Percentiles rank a stretch among this genome's conserved stretches.
phyloP scores from a whole-genome alignment of 2,329 filamentous ascomycete species.

The Penicillium sp. region DNA sequence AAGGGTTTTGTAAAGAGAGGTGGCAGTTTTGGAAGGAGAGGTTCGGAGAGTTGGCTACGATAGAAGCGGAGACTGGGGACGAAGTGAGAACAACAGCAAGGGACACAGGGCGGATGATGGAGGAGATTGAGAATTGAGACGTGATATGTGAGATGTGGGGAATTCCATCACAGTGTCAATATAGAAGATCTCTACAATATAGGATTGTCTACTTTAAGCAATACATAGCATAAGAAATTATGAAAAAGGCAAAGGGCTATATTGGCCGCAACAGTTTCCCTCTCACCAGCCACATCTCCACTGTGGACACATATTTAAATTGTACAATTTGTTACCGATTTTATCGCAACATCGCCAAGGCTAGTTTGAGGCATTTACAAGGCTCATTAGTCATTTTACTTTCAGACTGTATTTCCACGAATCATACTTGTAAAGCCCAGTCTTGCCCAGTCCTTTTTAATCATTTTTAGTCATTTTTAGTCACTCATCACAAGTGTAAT shows the following conservation, averaged over 20 bases:
- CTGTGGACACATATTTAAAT: not conserved
- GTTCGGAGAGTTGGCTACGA: not conserved
- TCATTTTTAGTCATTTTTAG: not conserved
- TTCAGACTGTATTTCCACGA: not conserved
- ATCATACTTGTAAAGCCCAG: not conserved
- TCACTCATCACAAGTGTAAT: not conserved
- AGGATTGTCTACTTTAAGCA: not conserved
- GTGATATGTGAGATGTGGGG: not conserved
- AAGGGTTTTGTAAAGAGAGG: slow-evolving; percentile 1
- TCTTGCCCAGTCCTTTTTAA: not conserved
- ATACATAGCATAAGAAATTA: not conserved
- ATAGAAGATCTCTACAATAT: not conserved
- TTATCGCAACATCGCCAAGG: not conserved
- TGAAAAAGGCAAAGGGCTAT: not conserved
- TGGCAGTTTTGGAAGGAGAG: slow-evolving; percentile 1
- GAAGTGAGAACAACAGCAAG: not conserved
- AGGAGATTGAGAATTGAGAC: not conserved
- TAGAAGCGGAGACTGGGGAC: not conserved
- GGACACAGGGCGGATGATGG: not conserved
- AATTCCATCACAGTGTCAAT: not conserved
- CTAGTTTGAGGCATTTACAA: not conserved
- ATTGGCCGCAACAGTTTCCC: not conserved
- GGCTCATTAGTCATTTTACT: not conserved
- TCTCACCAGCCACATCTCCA: not conserved
- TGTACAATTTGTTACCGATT: not conserved